phyloP scores from a whole-genome alignment of 2,329 filamentous ascomycete species.

The Emericellopsis cladophorae region DNA sequence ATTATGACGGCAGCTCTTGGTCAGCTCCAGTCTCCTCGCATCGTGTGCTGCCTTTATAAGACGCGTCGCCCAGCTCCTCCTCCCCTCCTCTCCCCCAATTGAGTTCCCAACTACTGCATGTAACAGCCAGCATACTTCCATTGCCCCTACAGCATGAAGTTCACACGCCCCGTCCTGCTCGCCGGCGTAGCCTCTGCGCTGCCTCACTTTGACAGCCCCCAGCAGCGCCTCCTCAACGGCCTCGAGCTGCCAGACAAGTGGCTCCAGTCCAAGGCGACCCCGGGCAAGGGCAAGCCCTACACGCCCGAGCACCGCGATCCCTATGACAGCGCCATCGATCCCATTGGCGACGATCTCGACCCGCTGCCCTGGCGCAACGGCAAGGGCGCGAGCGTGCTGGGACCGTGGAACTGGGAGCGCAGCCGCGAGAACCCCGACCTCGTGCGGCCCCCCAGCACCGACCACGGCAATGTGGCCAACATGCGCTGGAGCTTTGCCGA shows the following conservation, averaged over 20 bases:
- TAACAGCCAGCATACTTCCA: neutral
- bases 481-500: constrained; percentile 62
- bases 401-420: constrained; percentile 56
- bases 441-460: constrained; percentile 59
- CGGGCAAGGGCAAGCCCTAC: constrained; percentile 34
- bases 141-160: constrained; percentile 12
- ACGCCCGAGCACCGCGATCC: constrained; percentile 47
- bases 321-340: constrained; percentile 49
- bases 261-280: constrained; percentile 19
- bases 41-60: no score
- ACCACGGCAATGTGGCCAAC: constrained; percentile 57
- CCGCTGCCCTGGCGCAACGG: constrained; percentile 54
- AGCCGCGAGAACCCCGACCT: constrained; percentile 60
- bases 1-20: neutral
- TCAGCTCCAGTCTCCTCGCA: neutral
- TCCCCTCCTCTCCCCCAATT: neutral
- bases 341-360: constrained; percentile 45
- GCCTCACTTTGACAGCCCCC: constrained; percentile 34
- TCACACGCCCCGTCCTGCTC: constrained; percentile 13
- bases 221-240: constrained; percentile 39
- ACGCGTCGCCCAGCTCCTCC: neutral
- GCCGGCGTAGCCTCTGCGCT: constrained; percentile 11
- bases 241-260: constrained; percentile 25
- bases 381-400: constrained; percentile 51
- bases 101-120: neutral